These are phyloP conservation scores for Euphorbia pulcherrima DNA, from an alignment of 345 rosid species.

Conservation along the genomic window DNA sequence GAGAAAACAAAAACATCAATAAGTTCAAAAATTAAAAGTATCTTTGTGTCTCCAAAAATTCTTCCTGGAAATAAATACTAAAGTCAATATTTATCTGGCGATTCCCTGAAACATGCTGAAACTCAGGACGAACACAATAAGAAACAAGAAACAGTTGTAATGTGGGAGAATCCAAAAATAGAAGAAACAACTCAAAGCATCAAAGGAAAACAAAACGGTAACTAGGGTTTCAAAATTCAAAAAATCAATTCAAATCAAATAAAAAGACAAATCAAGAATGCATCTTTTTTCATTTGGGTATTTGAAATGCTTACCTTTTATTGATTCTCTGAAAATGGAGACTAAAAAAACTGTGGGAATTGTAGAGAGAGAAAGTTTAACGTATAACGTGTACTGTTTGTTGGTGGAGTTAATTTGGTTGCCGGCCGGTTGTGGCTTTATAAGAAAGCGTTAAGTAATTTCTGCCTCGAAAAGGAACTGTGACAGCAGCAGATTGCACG, in stretches of 20 bases:
- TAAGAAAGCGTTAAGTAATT: conserved; percentile 25
- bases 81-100: background rate
- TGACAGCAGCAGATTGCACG: conserved; percentile 44
- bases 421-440: background rate
- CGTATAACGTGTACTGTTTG: conserved; percentile 25
- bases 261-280: background rate
- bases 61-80: background rate
- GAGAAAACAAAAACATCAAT: background rate
- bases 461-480: conserved; percentile 64
- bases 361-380: conserved; percentile 12
- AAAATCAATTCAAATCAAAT: background rate
- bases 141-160: background rate
- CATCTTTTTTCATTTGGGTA: background rate
- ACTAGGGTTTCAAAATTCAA: too few species aligned
- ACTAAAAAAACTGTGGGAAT: conserved; percentile 14
- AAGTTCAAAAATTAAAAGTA: too few species aligned
- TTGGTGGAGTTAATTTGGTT: background rate
- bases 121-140: background rate
- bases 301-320: conserved; percentile 19
- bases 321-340: conserved; percentile 11
- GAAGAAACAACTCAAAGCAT: too few species aligned
- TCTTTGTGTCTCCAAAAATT: background rate
- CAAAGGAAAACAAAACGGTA: too few species aligned
- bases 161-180: background rate
- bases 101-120: background rate